phyloP scores from a whole-genome alignment of 805 yeast species.

The Cyberlindnera mrakii region DNA sequence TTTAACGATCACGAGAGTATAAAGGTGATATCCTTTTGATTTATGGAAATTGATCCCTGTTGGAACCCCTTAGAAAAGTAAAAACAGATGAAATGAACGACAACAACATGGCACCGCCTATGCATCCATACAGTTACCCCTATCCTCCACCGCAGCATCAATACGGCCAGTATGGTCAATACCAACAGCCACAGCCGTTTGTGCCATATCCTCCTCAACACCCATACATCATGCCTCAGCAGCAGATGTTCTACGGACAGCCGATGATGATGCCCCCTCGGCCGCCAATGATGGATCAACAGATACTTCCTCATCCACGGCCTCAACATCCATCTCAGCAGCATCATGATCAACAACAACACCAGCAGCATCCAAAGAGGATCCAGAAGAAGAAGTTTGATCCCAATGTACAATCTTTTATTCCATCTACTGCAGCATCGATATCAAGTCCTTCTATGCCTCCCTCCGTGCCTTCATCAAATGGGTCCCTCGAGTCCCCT shows the following conservation, averaged over 20 bases:
- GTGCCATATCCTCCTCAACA: background rate
- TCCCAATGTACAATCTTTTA: no score
- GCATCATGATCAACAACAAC: conserved; percentile 1
- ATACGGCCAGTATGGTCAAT: background rate
- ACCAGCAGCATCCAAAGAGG: background rate
- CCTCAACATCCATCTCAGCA: conserved; percentile 3
- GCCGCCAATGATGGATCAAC: background rate
- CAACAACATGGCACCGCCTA: background rate
- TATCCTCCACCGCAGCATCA: background rate
- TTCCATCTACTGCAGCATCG: conserved; percentile 1
- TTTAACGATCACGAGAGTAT: no score
- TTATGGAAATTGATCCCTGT: background rate
- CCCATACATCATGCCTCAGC: background rate
- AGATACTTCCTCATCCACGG: conserved; percentile 1
- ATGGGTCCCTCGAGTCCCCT: no score
- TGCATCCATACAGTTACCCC: background rate
- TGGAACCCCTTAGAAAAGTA: no score
- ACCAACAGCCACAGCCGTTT: background rate
- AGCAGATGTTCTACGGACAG: conserved; percentile 1
- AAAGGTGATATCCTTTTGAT: no score
- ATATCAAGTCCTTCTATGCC: background rate
- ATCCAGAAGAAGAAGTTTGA: no score
- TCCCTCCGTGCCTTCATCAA: no score
- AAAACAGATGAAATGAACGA: background rate
- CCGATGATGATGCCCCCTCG: background rate